Percentiles rank a stretch among this genome's conserved stretches.
These are phyloP conservation scores for Puccinia horiana DNA, from an alignment of 1,284 basidiomycete species.

Conservation along the genomic window DNA sequence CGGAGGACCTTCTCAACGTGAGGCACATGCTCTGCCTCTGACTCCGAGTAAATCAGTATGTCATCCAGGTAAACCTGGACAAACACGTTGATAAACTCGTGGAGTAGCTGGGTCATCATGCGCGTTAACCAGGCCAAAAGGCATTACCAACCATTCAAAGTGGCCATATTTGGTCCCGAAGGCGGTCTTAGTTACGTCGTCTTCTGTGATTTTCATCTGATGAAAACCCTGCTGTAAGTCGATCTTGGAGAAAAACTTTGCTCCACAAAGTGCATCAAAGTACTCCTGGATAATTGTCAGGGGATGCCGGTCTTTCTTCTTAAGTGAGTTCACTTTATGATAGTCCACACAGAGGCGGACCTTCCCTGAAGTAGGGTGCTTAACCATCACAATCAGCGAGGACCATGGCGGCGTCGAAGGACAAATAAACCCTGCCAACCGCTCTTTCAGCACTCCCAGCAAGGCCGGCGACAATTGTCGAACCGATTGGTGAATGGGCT, in stretches of 20 bases:
- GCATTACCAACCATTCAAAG: slow-evolving; percentile 44
- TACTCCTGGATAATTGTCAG: slow-evolving; percentile 1
- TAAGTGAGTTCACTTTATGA: not conserved
- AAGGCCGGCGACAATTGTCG: slow-evolving; percentile 2
- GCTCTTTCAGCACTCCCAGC: not conserved
- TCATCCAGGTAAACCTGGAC: slow-evolving; percentile 48
- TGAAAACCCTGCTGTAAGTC: slow-evolving; percentile 9
- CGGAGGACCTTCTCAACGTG: slow-evolving; percentile 40
- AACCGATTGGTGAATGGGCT: not conserved
- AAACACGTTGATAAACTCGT: not conserved
- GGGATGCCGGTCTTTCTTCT: not conserved
- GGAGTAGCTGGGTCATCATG: slow-evolving; percentile 49
- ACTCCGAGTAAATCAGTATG: slow-evolving; percentile 49
- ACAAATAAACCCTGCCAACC: not conserved
- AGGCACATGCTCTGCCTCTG: slow-evolving; percentile 13
- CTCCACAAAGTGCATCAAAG: not conserved
- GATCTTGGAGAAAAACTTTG: not conserved
- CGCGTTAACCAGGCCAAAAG: slow-evolving; percentile 46
- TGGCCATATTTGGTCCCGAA: slow-evolving; percentile 19
- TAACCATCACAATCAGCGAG: not conserved
- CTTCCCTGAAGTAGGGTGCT: not conserved
- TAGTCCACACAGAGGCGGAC: not conserved
- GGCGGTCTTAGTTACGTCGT: slow-evolving; percentile 7
- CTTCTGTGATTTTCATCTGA: not conserved
- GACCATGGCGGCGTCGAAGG: not conserved